Conservation (phyloP, 2,329 filamentous ascomycete genomes). For the Alternaria brassicicola region DNA sequence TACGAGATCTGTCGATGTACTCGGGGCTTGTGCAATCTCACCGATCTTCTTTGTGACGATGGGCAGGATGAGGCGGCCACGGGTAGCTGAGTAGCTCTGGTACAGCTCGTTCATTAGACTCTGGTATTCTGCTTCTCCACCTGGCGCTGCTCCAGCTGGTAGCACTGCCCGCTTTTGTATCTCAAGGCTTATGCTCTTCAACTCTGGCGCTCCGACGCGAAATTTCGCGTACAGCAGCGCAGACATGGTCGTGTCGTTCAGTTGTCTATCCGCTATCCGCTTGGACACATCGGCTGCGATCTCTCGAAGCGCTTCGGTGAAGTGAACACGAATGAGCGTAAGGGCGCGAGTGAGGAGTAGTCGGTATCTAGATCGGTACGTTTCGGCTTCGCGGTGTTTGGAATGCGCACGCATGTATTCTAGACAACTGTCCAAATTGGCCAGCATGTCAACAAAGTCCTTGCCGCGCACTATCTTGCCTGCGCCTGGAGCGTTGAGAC, state of each 20-base stretch:
- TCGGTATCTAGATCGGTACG: constrained; percentile 86
- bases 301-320: constrained; percentile 67
- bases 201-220: constrained; percentile 67
- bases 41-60: constrained; percentile 67
- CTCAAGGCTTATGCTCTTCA: constrained; percentile 70
- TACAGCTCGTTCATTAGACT: constrained; percentile 70
- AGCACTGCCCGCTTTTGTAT: constrained; percentile 70
- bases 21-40: constrained; percentile 63
- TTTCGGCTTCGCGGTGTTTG: constrained; percentile 83
- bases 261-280: constrained; percentile 68
- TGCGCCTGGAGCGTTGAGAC: constrained; percentile 90
- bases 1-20: constrained; percentile 67
- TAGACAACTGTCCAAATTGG: constrained; percentile 86
- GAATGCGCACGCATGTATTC: constrained; percentile 89
- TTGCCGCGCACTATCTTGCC: constrained; percentile 82
- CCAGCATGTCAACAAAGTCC: constrained; percentile 86
- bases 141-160: constrained; percentile 64
- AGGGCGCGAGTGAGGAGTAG: constrained; percentile 74
- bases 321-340: constrained; percentile 70
- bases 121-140: constrained; percentile 67
- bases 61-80: constrained; percentile 64
- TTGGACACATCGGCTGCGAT: constrained; percentile 67
- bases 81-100: constrained; percentile 65
- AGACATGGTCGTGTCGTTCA: constrained; percentile 75
- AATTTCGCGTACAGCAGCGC: constrained; percentile 75